Conservation (phyloP, 2,329 filamentous ascomycete species). For the Paracamarosporium sp. region DNA sequence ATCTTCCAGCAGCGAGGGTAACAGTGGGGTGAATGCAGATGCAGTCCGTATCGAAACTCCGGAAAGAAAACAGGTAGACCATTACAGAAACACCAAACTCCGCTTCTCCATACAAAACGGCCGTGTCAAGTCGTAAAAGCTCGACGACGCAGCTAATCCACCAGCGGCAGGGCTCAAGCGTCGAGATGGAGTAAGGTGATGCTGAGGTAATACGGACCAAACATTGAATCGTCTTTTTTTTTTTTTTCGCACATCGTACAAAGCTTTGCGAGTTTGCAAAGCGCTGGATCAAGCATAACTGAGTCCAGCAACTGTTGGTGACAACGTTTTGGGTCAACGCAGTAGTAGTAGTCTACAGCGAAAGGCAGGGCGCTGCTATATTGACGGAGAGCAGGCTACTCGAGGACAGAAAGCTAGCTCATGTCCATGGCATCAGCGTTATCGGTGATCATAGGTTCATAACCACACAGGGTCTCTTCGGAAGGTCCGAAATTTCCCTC, state of each 20-base stretch:
- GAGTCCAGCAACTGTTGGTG: not conserved
- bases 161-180: not conserved
- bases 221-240: not conserved
- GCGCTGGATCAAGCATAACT: not conserved
- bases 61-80: not conserved
- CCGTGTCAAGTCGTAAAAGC: constrained; percentile 3
- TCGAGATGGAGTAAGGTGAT: not conserved
- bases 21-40: constrained; percentile 22
- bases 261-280: not conserved
- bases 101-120: constrained; percentile 1
- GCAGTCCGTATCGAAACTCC: constrained; percentile 8
- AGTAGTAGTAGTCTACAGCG: not conserved
- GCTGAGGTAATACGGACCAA: not conserved
- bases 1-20: constrained; percentile 16
- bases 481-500: constrained; percentile 94
- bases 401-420: constrained; percentile 30
- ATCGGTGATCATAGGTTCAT: constrained; percentile 35
- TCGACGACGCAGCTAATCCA: not conserved
- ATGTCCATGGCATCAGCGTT: constrained; percentile 69
- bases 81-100: constrained; percentile 6
- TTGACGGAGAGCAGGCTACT: constrained; percentile 4
- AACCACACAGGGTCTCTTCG: constrained; percentile 61
- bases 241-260: not conserved
- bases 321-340: not conserved
- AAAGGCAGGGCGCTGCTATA: constrained; percentile 2